Evolutionary conservation across 2,329 filamentous ascomycete genomes (phyloP), one percentile per base, ranked within the genome.

Genomic region (Onygena corvina): DNA sequence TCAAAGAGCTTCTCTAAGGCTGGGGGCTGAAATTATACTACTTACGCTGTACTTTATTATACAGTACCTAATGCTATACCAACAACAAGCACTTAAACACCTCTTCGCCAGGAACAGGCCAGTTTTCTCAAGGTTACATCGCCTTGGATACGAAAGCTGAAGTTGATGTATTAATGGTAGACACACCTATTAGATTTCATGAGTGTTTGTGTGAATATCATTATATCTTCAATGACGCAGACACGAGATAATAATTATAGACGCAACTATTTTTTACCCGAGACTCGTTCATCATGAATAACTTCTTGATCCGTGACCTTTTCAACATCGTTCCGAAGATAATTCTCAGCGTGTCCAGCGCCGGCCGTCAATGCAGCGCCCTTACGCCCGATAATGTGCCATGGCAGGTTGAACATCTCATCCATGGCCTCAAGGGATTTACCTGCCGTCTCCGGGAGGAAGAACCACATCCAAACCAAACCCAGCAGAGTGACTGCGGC

Each of bases 401-500:
- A 56, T 6, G 53, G 54, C 34, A 55, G 40, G 21, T 50, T 52
- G 25, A 55, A 55, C 45, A 55, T 36, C 23, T 50, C 50, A 27
- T 55, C 54, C 51, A 56, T 53, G 3, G 47, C 53, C 30, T 65
- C 63, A 16, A 65, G 53, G 6, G 63, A 68, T 54, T 66, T 66
- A n/a, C 81, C 81, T 1, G 75, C 75, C 0, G 81, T 84, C 70
- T 87, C 83, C 0, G 83, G 83, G 1, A 87, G 73, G 52, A 76
- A 80, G 64, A 85, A 74, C 72, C 73, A 83, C 7, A 82, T 81
- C 79, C 81, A 86, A 4, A 74, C 29, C 3, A 80, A 73, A 9
- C 83, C 83, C 8, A 86, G 38, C 0, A 81, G 56, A 0, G 83
- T 86, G n/a, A 86, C 71, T 2, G 71, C 76, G 0, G 76, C 72